phyloP scores from a whole-genome alignment of 345 rosid genomes.

The Lumnitzera racemosa region DNA sequence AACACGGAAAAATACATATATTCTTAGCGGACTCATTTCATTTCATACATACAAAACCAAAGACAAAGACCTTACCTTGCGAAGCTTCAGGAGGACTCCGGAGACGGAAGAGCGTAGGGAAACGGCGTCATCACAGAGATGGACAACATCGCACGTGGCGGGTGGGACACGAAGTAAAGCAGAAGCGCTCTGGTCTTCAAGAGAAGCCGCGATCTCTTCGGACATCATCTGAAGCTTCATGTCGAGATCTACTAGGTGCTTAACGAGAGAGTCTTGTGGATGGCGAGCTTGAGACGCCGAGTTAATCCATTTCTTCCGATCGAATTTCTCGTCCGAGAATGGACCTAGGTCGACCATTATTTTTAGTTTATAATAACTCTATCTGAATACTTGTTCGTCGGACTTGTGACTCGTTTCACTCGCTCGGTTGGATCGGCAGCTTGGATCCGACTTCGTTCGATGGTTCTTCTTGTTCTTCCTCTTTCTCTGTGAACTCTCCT shows the following conservation, averaged over 20 bases:
- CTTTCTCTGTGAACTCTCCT: no score
- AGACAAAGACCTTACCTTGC: constrained; percentile 38
- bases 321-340: constrained; percentile 91
- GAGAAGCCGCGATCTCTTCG: constrained; percentile 92
- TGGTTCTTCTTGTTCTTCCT: no score
- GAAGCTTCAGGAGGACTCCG: constrained; percentile 83
- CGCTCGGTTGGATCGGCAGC: no score
- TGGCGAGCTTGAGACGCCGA: constrained; percentile 72
- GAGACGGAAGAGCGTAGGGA: constrained; percentile 74
- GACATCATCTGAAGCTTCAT: constrained; percentile 98
- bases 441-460: no score
- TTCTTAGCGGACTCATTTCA: no score
- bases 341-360: constrained; percentile 91
- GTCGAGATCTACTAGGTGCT: constrained; percentile 88
- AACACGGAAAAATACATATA: no score
- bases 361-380: no score
- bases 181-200: constrained; percentile 85
- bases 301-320: constrained; percentile 93
- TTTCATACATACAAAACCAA: background rate
- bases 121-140: constrained; percentile 85
- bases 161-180: constrained; percentile 94
- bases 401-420: no score
- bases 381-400: no score
- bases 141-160: constrained; percentile 85
- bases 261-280: constrained; percentile 80